These are phyloP conservation scores for Anisodus acutangulus DNA, from an alignment of 257 asterid species.

Conservation along the genomic window DNA sequence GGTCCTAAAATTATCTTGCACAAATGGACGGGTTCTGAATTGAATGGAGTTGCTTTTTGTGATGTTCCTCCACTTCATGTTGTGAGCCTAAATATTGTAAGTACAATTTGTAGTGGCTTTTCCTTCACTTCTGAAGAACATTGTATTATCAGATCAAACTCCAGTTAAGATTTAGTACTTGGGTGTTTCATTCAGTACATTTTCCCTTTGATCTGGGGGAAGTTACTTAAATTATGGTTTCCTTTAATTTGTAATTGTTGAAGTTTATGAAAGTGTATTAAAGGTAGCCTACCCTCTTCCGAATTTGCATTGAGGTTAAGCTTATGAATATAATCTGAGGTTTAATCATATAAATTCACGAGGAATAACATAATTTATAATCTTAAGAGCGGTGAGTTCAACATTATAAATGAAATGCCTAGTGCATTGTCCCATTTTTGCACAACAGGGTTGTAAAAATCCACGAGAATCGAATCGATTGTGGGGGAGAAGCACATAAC, in stretches of 20 bases:
- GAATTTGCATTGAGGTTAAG: neutral
- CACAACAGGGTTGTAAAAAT: slow-evolving; percentile 9
- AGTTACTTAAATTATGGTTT: neutral
- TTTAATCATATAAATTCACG: neutral
- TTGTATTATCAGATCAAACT: slow-evolving; percentile 8
- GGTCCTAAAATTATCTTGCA: slow-evolving; percentile 95
- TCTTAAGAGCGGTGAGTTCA: neutral
- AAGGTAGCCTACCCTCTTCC: neutral
- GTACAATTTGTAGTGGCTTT: slow-evolving; percentile 34
- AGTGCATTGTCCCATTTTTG: slow-evolving; percentile 4
- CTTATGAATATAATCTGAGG: neutral
- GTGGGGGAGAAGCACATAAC: slow-evolving; percentile 18
- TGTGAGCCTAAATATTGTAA: slow-evolving; percentile 94
- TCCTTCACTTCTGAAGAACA: neutral
- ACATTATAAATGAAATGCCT: neutral
- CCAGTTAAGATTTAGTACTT: neutral
- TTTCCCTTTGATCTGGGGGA: neutral
- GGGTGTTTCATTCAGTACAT: neutral
- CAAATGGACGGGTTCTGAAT: slow-evolving; percentile 95
- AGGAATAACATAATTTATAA: neutral
- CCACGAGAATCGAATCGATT: neutral
- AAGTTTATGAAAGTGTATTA: neutral
- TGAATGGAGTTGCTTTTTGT: slow-evolving; percentile 85
- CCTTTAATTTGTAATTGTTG: neutral
- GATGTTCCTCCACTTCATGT: slow-evolving; percentile 98